Conservation (phyloP, 306 rosid genomes). For the Cucumis cinereus region DNA sequence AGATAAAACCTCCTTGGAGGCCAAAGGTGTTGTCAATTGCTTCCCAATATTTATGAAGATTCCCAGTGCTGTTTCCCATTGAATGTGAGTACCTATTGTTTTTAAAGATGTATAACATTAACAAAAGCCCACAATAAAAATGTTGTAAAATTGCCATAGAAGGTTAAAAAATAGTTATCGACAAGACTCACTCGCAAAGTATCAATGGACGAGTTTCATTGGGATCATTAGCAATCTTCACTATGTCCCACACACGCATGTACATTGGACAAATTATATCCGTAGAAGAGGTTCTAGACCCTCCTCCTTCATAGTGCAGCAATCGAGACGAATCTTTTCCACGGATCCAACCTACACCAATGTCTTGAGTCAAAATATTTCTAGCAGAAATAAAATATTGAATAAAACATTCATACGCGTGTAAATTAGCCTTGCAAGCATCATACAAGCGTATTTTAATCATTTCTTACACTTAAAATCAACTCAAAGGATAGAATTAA, state of each 20-base stretch:
- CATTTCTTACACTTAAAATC: neutral
- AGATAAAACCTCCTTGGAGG: conserved; percentile 97
- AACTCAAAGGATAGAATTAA: neutral
- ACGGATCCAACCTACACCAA: conserved; percentile 71
- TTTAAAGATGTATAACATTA: neutral
- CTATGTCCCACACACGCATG: conserved; percentile 93
- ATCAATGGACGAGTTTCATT: conserved; percentile 81
- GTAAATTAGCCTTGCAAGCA: neutral
- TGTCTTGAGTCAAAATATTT: neutral
- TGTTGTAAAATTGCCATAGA: neutral
- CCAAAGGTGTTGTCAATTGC: conserved; percentile 88
- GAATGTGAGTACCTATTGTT: conserved; percentile 85
- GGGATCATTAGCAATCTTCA: conserved; percentile 83
- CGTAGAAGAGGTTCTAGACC: conserved; percentile 78
- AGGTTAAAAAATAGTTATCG: neutral
- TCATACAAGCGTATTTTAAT: neutral
- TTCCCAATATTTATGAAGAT: conserved; percentile 84
- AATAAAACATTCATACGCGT: neutral
- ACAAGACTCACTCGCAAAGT: conserved; percentile 71
- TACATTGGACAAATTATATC: conserved; percentile 96
- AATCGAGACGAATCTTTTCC: conserved; percentile 75
- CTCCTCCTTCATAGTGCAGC: conserved; percentile 93
- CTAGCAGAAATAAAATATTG: neutral
- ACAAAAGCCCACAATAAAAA: neutral
- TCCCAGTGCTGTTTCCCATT: conserved; percentile 96